Evolutionary conservation across 495 filamentous ascomycete genomes (phyloP).

Genomic region (Penicillium salamii): DNA sequence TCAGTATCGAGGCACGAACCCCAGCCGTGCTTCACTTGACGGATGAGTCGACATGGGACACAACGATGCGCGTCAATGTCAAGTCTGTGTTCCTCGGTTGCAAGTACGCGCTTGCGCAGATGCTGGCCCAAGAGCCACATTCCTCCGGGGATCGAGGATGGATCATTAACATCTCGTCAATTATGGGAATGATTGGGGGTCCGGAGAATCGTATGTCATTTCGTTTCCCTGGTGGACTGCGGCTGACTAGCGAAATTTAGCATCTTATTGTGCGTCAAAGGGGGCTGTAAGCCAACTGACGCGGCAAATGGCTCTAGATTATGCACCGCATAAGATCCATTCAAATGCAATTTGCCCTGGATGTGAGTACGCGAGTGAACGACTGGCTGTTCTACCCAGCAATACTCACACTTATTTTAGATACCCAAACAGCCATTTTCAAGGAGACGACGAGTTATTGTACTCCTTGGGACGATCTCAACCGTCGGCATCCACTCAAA

Average conservation of each 20-base stretch:
- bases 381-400: no score
- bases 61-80: conserved; percentile 41
- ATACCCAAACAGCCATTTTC: conserved; percentile 32
- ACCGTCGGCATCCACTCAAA: conserved; percentile 35
- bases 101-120: conserved; percentile 49
- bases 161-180: conserved; percentile 54
- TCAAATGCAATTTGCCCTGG: conserved; percentile 55
- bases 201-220: conserved; percentile 17
- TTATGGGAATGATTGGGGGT: conserved; percentile 42
- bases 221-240: background rate
- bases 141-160: conserved; percentile 48
- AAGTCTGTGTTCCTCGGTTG: conserved; percentile 51
- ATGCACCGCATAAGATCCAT: conserved; percentile 49
- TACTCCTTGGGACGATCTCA: conserved; percentile 24
- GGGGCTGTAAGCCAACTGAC: conserved; percentile 51
- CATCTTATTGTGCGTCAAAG: conserved; percentile 52
- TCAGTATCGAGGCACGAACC: conserved; percentile 21
- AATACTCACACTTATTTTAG: no score
- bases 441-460: conserved; percentile 19
- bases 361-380: no score
- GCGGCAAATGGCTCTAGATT: conserved; percentile 50
- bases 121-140: conserved; percentile 47
- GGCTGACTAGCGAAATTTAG: conserved; percentile 12
- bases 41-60: conserved; percentile 41
- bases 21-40: conserved; percentile 37